These are phyloP conservation scores for Fusarium duplospermum DNA, from an alignment of 2,329 filamentous ascomycete genomes.

Conservation along the genomic window DNA sequence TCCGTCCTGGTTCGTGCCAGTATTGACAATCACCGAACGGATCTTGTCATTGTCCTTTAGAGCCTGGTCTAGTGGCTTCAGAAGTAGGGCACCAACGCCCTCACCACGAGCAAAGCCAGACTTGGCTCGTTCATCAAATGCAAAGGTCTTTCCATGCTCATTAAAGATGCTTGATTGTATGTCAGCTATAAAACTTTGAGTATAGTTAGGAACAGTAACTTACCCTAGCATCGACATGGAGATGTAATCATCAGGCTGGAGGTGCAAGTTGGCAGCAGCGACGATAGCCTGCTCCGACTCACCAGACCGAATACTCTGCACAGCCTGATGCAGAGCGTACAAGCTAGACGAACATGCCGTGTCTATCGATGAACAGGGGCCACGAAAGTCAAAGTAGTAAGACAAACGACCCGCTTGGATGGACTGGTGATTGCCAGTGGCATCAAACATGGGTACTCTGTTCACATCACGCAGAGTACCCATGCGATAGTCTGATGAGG, in stretches of 20 bases:
- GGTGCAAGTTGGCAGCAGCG: conserved; percentile 42
- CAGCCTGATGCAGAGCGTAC: conserved; percentile 48
- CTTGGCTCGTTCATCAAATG: conserved; percentile 16
- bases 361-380: conserved; percentile 50
- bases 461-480: conserved; percentile 58
- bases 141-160: conserved; percentile 23
- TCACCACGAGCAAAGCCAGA: conserved; percentile 27
- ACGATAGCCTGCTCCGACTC: conserved; percentile 55
- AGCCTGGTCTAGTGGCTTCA: conserved; percentile 29
- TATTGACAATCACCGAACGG: conserved; percentile 23
- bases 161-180: conserved; percentile 13
- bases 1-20: conserved; percentile 29
- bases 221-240: conserved; percentile 48
- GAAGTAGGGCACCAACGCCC: conserved; percentile 26
- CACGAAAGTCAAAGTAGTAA: conserved; percentile 50
- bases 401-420: conserved; percentile 60
- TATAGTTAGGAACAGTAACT: background rate
- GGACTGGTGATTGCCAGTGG: conserved; percentile 61
- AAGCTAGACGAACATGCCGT: conserved; percentile 52
- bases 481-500: conserved; percentile 61
- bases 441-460: conserved; percentile 63
- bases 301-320: conserved; percentile 44
- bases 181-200: background rate
- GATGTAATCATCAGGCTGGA: conserved; percentile 35
- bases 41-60: conserved; percentile 31